A percentile compares a stretch with the other conserved stretches of the same genome.
Conservation (phyloP, 2,329 filamentous ascomycete genomes). For the Xylaria sp. region DNA sequence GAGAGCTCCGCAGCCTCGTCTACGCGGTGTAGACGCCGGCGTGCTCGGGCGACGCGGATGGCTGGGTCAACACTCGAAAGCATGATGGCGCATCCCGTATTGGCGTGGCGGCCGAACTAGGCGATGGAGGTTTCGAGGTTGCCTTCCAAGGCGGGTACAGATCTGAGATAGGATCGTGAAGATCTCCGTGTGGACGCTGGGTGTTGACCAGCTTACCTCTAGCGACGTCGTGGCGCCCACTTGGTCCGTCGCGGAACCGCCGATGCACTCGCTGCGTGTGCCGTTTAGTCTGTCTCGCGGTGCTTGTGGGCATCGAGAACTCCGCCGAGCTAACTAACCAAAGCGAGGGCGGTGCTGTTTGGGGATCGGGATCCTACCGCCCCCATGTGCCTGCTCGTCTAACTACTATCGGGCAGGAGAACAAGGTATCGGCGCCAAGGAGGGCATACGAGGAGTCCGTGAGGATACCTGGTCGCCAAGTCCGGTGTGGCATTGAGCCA, state of each 20-base stretch:
- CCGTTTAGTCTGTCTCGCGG: conserved; percentile 54
- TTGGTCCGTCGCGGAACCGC: conserved; percentile 43
- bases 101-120: conserved; percentile 52
- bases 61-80: conserved; percentile 46
- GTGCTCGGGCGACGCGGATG: conserved; percentile 49
- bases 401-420: conserved; percentile 53
- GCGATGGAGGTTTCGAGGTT: conserved; percentile 52
- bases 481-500: background rate
- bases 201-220: conserved; percentile 26
- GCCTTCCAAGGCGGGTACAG: conserved; percentile 33
- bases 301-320: conserved; percentile 57
- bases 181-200: background rate
- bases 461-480: background rate
- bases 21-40: conserved; percentile 53
- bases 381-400: conserved; percentile 52
- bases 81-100: conserved; percentile 45
- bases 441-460: too few relatives aligned
- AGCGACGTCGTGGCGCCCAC: conserved; percentile 50
- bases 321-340: too few relatives aligned
- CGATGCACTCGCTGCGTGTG: conserved; percentile 44
- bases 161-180: background rate
- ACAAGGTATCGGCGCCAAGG: conserved; percentile 48
- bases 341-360: conserved; percentile 44
- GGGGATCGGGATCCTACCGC: conserved; percentile 43
- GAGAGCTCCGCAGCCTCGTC: conserved; percentile 55